Base-by-base conservation (phyloP, 2,329 filamentous ascomycete genomes). In the Elsinoe ampelina region DNA sequence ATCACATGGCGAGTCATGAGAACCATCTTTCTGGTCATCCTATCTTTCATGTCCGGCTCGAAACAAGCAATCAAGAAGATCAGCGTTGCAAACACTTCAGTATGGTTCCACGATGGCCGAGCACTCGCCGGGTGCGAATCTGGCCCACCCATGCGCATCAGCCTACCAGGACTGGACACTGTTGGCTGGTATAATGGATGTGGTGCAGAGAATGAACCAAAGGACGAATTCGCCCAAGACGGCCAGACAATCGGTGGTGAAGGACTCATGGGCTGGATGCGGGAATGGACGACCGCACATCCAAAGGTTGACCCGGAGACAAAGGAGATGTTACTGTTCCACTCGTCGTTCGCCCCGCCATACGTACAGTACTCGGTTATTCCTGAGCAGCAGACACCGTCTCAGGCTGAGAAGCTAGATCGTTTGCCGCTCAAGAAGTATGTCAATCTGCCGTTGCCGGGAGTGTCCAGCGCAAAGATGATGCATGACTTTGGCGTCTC, bases 401-500 rank as follows among this genome's bases (percentile, higher is more conserved):
- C 64, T 0, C 65, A 63, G 2, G 62, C 67, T 20, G 55, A 60
- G 1, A 62, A 61, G 4, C 58, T 42, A 4, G 17, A 34, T 35
- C 26, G 30, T 63, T 11, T 58, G 59, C 15, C 38, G 66, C 19
- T 35, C 11, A 59, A 59, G 34, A 68, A 63, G 51, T 62, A 73
- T 48, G 70, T 85, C 57, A 81, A 81, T 60, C 70, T 74, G 5
- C 72, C 82, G 0, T 75, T 88, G 0, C 78, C 82, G 0, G 83
- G 84, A 0, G 74, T 87, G 22, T 72, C 73, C 3, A 79, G 79
- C 1, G 80, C 83, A 1, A 86, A 84, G 65, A 84, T 88, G 78
- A 88, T 88, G 83, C 85, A 88, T 64, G 85, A 88, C 66, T 88
- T 87, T 68, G 85, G 85, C 12, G 84, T 84, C 1, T 85, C 84